These are phyloP conservation scores for Pleurotus salmoneostramineus DNA, from an alignment of 768 basidiomycete species.

Conservation along the genomic window DNA sequence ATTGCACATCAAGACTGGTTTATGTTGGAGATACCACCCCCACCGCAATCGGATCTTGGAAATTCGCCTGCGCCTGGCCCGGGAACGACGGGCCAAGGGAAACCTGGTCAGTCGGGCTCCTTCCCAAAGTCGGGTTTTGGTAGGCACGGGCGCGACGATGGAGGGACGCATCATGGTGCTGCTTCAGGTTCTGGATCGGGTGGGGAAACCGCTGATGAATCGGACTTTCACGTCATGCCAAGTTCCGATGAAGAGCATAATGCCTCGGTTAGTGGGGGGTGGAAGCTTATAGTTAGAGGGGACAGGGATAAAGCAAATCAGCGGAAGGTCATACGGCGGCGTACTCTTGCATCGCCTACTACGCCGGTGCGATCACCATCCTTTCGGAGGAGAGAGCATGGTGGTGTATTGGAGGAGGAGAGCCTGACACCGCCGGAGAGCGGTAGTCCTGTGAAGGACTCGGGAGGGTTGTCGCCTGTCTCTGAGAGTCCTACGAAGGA, in stretches of 20 bases:
- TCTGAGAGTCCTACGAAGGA: conserved; percentile 34
- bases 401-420: conserved; percentile 13
- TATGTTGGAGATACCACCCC: conserved; percentile 81
- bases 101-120: background rate
- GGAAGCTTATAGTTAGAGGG: conserved; percentile 43
- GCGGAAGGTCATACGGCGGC: conserved; percentile 44
- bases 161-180: background rate
- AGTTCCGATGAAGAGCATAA: conserved; percentile 45
- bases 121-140: background rate
- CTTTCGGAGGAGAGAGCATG: conserved; percentile 25
- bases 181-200: conserved; percentile 9
- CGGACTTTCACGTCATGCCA: conserved; percentile 39
- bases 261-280: conserved; percentile 36
- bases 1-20: conserved; percentile 98
- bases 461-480: conserved; percentile 43
- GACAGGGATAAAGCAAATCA: conserved; percentile 28
- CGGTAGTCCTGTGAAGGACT: conserved; percentile 15
- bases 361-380: conserved; percentile 19
- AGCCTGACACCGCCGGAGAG: conserved; percentile 5
- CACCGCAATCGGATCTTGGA: conserved; percentile 34
- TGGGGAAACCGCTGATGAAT: conserved; percentile 27
- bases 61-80: background rate
- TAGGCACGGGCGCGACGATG: background rate
- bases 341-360: conserved; percentile 51
- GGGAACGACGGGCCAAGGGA: background rate